Conservation (phyloP, 2,329 filamentous ascomycete species). For the Colletotrichum lindemuthianum region DNA sequence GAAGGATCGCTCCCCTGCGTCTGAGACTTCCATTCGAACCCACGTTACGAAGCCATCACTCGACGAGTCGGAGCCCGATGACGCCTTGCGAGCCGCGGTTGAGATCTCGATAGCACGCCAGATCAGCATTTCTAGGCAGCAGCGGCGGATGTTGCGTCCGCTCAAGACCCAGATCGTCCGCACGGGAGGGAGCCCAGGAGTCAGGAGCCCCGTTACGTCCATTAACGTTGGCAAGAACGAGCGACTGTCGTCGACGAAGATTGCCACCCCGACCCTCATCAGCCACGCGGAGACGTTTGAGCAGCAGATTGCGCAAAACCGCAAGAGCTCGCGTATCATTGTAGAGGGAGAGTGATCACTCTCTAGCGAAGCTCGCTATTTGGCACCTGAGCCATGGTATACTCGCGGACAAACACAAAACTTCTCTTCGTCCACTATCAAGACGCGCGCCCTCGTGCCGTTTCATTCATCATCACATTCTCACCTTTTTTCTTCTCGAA, state of each 20-base stretch:
- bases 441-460: conserved; percentile 1
- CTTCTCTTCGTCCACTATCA: conserved; percentile 16
- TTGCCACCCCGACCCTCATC: conserved; percentile 58
- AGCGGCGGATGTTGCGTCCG: conserved; percentile 68
- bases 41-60: conserved; percentile 46
- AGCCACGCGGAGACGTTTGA: conserved; percentile 45
- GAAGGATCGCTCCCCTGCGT: conserved; percentile 45
- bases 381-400: not conserved
- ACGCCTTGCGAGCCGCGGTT: conserved; percentile 63
- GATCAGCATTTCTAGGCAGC: conserved; percentile 72
- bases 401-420: not conserved
- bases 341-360: conserved; percentile 52
- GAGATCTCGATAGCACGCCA: conserved; percentile 75
- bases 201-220: conserved; percentile 27
- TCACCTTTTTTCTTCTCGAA: conserved; percentile 6
- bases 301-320: conserved; percentile 50
- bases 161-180: conserved; percentile 50
- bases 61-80: conserved; percentile 50
- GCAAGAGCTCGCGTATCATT: conserved; percentile 64
- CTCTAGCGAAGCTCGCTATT: conserved; percentile 34
- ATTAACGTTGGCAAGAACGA: conserved; percentile 40
- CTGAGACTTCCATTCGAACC: conserved; percentile 46
- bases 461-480: not conserved
- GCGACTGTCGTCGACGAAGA: conserved; percentile 49
- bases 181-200: conserved; percentile 27